Conservation (phyloP, 805 yeast species). For the Monosporozyma solicola region DNA sequence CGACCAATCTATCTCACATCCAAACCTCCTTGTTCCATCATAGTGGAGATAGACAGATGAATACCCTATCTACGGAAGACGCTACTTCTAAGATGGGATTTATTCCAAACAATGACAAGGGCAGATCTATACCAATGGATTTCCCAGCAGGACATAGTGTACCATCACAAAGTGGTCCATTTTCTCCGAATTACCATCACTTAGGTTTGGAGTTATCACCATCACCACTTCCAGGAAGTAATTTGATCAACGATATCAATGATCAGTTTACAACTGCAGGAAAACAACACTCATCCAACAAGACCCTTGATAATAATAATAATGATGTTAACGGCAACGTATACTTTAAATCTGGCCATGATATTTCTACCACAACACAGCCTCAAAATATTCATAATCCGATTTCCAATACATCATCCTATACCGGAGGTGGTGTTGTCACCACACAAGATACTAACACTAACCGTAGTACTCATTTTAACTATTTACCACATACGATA, state of each 20-base stretch:
- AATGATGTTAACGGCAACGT: neutral
- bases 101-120: neutral
- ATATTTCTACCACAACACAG: neutral
- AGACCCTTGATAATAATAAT: neutral
- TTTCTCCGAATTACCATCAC: conserved; percentile 14
- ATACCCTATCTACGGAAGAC: neutral
- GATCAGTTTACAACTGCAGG: neutral
- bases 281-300: neutral
- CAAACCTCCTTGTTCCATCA: neutral
- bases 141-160: neutral
- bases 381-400: neutral
- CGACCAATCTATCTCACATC: neutral
- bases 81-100: neutral
- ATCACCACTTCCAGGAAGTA: conserved; percentile 4
- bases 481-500: conserved; percentile 64
- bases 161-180: conserved; percentile 7
- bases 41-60: neutral
- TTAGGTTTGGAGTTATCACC: conserved; percentile 14
- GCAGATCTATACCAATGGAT: neutral
- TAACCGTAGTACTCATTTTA: conserved; percentile 60
- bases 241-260: conserved; percentile 1
- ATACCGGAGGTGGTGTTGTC: neutral
- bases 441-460: conserved; percentile 38
- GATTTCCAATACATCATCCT: neutral
- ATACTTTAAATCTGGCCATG: neutral